Evolutionary conservation across 352 stramenopile genomes (phyloP).

Genomic region (Elongisporangium prolatum): DNA sequence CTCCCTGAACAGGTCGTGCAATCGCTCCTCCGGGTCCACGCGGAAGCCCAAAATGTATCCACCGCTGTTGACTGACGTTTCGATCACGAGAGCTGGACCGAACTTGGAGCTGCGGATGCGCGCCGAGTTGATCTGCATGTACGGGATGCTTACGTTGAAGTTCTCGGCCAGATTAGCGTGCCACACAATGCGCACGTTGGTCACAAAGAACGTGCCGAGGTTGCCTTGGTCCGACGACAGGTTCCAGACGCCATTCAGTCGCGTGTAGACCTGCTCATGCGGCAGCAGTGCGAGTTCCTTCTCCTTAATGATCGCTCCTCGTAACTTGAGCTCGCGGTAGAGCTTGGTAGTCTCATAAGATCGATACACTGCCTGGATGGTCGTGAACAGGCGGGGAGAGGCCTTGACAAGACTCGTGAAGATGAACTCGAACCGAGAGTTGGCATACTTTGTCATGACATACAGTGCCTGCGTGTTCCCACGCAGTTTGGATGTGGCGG

Average conservation of each 20-base stretch:
- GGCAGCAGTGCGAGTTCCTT: conserved; percentile 84
- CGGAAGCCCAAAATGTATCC: conserved; percentile 92
- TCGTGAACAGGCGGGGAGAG: conserved; percentile 90
- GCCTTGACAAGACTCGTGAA: conserved; percentile 92
- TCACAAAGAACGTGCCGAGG: conserved; percentile 90
- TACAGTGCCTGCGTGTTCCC: conserved; percentile 90
- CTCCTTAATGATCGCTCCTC: conserved; percentile 90
- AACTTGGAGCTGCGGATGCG: conserved; percentile 89
- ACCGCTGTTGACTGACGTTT: conserved; percentile 74
- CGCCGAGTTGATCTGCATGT: conserved; percentile 91
- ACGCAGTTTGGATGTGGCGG: conserved; percentile 85
- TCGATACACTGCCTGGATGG: conserved; percentile 88
- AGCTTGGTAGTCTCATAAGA: conserved; percentile 92
- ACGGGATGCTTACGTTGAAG: conserved; percentile 94
- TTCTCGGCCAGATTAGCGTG: conserved; percentile 91
- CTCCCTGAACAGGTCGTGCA: conserved; percentile 85
- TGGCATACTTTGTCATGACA: conserved; percentile 88
- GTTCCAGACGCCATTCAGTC: conserved; percentile 89
- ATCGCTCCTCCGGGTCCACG: conserved; percentile 81
- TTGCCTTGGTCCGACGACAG: conserved; percentile 91
- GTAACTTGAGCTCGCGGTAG: conserved; percentile 91
- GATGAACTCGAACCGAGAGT: conserved; percentile 91
- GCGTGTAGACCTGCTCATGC: conserved; percentile 88
- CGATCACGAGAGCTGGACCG: conserved; percentile 85
- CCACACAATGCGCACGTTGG: conserved; percentile 92